phyloP scores from a whole-genome alignment of 1,139 yeast species.

The Neolecta irregularis region DNA sequence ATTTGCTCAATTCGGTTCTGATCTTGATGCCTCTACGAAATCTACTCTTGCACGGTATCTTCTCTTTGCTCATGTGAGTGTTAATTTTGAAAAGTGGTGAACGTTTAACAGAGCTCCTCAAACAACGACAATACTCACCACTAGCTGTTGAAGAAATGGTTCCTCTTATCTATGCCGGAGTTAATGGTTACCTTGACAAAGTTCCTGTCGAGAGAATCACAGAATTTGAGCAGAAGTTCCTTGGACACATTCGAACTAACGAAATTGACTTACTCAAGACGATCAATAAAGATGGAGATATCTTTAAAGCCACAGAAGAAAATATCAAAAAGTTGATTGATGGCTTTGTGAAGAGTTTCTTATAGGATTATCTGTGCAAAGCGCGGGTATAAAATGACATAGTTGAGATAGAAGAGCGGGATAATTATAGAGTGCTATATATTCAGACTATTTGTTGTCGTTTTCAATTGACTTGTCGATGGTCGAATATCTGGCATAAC shows the following conservation, averaged over 20 bases:
- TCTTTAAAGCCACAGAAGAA: constrained; percentile 1
- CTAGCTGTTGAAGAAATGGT: constrained; percentile 97
- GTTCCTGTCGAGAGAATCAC: constrained; percentile 74
- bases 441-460: too few species aligned
- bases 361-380: not conserved
- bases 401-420: too few species aligned
- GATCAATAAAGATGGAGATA: constrained; percentile 1
- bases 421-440: too few species aligned
- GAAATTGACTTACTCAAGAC: not conserved
- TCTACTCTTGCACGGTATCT: constrained; percentile 91
- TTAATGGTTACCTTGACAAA: constrained; percentile 93
- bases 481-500: too few species aligned
- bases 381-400: too few species aligned
- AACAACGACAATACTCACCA: constrained; percentile 96
- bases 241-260: constrained; percentile 23
- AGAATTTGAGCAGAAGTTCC: constrained; percentile 86
- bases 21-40: constrained; percentile 98
- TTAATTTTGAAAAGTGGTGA: constrained; percentile 98
- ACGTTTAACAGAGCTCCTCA: constrained; percentile 97
- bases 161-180: constrained; percentile 98
- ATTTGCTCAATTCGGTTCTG: constrained; percentile 99
- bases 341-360: constrained; percentile 1
- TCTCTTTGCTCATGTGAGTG: too few species aligned
- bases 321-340: constrained; percentile 1
- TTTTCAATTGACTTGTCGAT: too few species aligned